Percentiles rank a stretch among this genome's conserved stretches.
Conservation (phyloP, 208 protist genomes). For the Trypanosoma avium region DNA sequence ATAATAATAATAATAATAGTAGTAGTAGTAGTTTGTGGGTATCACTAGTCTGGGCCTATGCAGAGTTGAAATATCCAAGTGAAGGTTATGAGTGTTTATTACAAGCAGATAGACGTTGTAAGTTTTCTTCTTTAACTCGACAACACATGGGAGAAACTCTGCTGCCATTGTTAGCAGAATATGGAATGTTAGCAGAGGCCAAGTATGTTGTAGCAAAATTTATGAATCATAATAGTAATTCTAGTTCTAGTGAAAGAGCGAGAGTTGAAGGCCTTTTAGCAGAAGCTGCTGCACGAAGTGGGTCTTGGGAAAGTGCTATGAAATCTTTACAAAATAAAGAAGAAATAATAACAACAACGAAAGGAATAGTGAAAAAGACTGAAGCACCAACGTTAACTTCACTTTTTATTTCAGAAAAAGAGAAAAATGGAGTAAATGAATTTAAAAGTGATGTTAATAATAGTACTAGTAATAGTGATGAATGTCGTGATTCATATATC, state of each 20-base stretch:
- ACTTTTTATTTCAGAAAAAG: slow-evolving; percentile 22
- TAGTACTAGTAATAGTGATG: too few species aligned
- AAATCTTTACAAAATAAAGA: background rate
- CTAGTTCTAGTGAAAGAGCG: slow-evolving; percentile 5
- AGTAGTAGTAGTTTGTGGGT: slow-evolving; percentile 65
- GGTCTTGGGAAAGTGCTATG: slow-evolving; percentile 43
- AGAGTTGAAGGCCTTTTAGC: slow-evolving; percentile 46
- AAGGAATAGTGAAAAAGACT: background rate
- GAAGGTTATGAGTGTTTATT: slow-evolving; percentile 55
- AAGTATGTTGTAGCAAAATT: slow-evolving; percentile 38
- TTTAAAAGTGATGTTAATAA: background rate
- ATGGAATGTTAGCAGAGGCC: slow-evolving; percentile 44
- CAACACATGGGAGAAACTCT: slow-evolving; percentile 69
- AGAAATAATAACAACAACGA: slow-evolving; percentile 21
- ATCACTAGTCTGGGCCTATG: slow-evolving; percentile 80
- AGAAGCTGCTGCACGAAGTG: slow-evolving; percentile 71
- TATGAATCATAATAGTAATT: slow-evolving; percentile 22
- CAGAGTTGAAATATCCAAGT: slow-evolving; percentile 36
- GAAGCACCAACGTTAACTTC: background rate
- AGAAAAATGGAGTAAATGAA: background rate
- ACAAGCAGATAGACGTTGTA: slow-evolving; percentile 46
- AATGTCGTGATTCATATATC: too few species aligned
- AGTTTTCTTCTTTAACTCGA: slow-evolving; percentile 50
- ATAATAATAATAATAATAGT: too few species aligned
- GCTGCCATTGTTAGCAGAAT: slow-evolving; percentile 52